Conservation (phyloP, 768 basidiomycete genomes). For the Lentinula detonsa region DNA sequence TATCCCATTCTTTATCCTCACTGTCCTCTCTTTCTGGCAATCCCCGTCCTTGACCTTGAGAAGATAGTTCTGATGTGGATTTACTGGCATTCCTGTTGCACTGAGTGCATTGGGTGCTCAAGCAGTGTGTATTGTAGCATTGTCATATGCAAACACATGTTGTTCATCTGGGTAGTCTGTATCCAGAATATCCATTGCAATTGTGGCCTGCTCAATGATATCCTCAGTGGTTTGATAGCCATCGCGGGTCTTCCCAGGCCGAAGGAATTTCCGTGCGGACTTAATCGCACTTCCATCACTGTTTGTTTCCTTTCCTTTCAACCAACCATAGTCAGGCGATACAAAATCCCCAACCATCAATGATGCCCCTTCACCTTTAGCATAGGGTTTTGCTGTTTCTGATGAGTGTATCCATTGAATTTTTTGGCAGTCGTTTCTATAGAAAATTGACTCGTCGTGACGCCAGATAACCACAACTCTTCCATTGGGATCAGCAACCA, state of each 20-base stretch:
- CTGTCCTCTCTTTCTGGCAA: background rate
- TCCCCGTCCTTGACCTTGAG: background rate
- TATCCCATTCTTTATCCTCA: constrained; percentile 14
- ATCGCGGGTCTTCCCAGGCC: constrained; percentile 27
- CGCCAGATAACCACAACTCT: too few species aligned
- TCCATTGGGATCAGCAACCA: too few species aligned
- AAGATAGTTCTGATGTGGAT: background rate
- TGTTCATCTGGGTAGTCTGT: background rate
- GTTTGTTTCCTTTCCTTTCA: background rate
- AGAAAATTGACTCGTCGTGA: constrained; percentile 29
- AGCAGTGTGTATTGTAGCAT: background rate
- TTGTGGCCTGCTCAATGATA: constrained; percentile 15
- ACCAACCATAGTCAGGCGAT: constrained; percentile 24
- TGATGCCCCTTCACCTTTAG: constrained; percentile 27
- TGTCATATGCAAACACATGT: constrained; percentile 1
- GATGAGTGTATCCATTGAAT: constrained; percentile 18
- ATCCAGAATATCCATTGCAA: constrained; percentile 17
- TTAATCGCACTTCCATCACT: too few species aligned
- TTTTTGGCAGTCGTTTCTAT: constrained; percentile 23
- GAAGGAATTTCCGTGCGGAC: constrained; percentile 25
- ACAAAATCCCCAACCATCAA: constrained; percentile 31
- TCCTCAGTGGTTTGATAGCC: constrained; percentile 28
- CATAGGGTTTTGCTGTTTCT: constrained; percentile 14
- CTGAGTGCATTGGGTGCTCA: background rate
- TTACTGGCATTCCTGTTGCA: background rate